Conservation (phyloP, 2,329 filamentous ascomycete species). For the Lecanoromycetidae sp. region DNA sequence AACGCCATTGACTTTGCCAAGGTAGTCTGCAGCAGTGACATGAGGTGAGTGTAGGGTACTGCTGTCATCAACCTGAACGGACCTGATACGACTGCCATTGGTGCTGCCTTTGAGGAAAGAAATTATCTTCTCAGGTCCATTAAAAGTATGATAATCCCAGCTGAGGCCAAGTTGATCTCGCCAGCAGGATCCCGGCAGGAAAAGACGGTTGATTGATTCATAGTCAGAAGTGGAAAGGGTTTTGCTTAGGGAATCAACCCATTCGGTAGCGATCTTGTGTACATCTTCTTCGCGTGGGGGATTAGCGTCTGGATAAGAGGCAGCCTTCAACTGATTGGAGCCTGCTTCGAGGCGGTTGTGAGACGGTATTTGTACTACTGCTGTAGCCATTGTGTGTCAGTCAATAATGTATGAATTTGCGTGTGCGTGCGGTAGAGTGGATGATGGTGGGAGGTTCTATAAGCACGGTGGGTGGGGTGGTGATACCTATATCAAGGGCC, state of each 20-base stretch:
- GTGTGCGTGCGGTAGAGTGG: neutral
- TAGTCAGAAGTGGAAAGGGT: conserved; percentile 11
- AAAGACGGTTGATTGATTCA: conserved; percentile 19
- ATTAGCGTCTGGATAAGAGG: conserved; percentile 10
- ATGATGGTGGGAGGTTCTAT: neutral
- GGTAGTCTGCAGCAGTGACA: conserved; percentile 23
- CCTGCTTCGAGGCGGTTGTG: conserved; percentile 17
- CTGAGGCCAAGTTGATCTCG: conserved; percentile 30
- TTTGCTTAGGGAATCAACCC: conserved; percentile 14
- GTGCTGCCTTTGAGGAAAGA: conserved; percentile 24
- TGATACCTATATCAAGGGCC: too few relatives aligned
- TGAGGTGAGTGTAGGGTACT: conserved; percentile 24
- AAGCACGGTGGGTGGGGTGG: too few relatives aligned
- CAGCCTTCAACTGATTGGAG: conserved; percentile 14
- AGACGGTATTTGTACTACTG: conserved; percentile 14
- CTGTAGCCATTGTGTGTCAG: conserved; percentile 16
- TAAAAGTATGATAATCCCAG: conserved; percentile 30
- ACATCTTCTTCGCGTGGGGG: conserved; percentile 8
- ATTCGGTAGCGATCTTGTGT: conserved; percentile 14
- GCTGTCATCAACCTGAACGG: conserved; percentile 25
- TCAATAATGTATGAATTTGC: neutral
- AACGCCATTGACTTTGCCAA: conserved; percentile 22
- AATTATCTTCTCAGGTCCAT: conserved; percentile 24
- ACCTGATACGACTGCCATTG: conserved; percentile 21
- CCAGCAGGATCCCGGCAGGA: conserved; percentile 32